Evolutionary conservation across 805 yeast species (phyloP).

Genomic region (Ogataea corticis): DNA sequence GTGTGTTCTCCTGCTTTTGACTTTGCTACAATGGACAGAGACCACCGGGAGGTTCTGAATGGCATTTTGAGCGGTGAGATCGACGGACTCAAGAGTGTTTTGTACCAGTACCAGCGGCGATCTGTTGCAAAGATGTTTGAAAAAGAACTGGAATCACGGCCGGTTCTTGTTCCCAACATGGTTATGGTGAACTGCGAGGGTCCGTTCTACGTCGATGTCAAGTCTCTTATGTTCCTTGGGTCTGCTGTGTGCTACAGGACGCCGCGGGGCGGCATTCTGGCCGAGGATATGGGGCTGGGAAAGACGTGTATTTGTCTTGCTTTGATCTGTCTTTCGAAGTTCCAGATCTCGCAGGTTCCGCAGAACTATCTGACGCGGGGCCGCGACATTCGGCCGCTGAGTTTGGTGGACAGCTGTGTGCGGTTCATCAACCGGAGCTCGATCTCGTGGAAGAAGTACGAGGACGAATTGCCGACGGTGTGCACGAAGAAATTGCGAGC

Average conservation of each 20-base stretch:
- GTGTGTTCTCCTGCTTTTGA: slow-evolving; percentile 35
- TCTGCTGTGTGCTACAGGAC: slow-evolving; percentile 45
- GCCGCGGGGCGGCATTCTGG: slow-evolving; percentile 63
- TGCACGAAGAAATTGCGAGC: slow-evolving; percentile 38
- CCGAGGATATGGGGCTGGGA: slow-evolving; percentile 71
- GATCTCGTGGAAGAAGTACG: slow-evolving; percentile 57
- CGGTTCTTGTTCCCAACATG: slow-evolving; percentile 26
- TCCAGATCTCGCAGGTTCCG: slow-evolving; percentile 51
- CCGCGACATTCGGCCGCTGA: slow-evolving; percentile 23
- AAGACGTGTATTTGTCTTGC: slow-evolving; percentile 63
- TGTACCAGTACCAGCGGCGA: slow-evolving; percentile 61
- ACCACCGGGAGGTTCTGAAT: slow-evolving; percentile 20
- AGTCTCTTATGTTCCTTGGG: slow-evolving; percentile 29
- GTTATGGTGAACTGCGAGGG: background rate
- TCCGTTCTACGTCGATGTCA: slow-evolving; percentile 39
- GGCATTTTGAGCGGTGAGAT: slow-evolving; percentile 33
- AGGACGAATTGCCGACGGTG: slow-evolving; percentile 43
- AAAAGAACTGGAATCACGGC: slow-evolving; percentile 43
- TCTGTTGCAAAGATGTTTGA: slow-evolving; percentile 62
- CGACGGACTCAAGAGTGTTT: slow-evolving; percentile 48
- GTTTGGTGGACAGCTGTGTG: slow-evolving; percentile 44
- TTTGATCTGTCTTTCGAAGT: slow-evolving; percentile 54
- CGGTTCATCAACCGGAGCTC: slow-evolving; percentile 45
- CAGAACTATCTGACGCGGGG: slow-evolving; percentile 15
- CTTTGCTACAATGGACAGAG: slow-evolving; percentile 21